These are phyloP conservation scores for Termitomyces sp. DNA, from an alignment of 768 basidiomycete species.

Conservation along the genomic window DNA sequence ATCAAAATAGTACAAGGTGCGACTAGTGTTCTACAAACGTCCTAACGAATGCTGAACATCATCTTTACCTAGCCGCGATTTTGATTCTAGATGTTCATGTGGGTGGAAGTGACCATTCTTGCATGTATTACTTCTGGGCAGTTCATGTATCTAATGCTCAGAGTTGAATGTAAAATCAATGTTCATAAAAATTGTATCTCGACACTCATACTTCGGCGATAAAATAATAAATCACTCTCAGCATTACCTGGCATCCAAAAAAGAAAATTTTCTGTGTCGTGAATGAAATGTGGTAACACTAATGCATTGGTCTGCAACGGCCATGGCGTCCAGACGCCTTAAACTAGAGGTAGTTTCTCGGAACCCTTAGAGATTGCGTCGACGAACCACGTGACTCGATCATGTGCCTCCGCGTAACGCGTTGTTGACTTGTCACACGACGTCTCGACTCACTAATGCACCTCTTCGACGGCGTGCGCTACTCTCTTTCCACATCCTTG, in stretches of 20 bases:
- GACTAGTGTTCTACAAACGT: not conserved
- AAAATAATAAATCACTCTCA: too few species aligned
- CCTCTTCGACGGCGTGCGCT: slow-evolving; percentile 40
- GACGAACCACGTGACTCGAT: not conserved
- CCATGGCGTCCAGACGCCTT: too few species aligned
- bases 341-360: too few species aligned
- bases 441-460: slow-evolving; percentile 13
- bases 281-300: too few species aligned
- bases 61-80: not conserved
- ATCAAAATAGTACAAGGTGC: not conserved
- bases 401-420: slow-evolving; percentile 10
- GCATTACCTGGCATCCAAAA: too few species aligned
- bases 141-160: too few species aligned
- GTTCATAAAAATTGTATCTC: not conserved
- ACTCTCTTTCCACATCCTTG: slow-evolving; percentile 50
- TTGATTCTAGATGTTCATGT: not conserved
- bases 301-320: too few species aligned
- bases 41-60: not conserved
- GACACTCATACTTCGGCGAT: too few species aligned
- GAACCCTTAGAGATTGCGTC: not conserved
- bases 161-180: not conserved
- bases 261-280: too few species aligned
- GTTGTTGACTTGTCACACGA: slow-evolving; percentile 16
- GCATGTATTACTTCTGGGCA: not conserved
- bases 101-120: too few species aligned